Evolutionary conservation across 345 rosid genomes (phyloP).

Genomic region (Populus ilicifolia): DNA sequence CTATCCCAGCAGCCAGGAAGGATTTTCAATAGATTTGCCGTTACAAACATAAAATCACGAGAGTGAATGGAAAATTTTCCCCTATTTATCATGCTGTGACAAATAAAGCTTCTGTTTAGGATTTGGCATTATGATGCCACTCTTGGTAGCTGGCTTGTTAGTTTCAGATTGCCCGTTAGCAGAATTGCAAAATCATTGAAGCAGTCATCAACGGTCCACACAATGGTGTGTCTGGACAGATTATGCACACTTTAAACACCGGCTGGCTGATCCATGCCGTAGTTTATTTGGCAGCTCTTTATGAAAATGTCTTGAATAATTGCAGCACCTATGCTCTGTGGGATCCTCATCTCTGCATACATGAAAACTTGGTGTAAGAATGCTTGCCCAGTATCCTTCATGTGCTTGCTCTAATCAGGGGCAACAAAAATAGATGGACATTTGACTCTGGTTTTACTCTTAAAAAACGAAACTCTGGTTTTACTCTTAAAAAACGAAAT

Average conservation of each 20-base stretch:
- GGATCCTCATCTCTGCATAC: conserved; percentile 32
- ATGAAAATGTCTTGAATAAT: conserved; percentile 38
- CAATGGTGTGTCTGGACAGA: conserved; percentile 23
- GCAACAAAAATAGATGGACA: background rate
- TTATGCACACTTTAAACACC: conserved; percentile 22
- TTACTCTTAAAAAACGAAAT: background rate
- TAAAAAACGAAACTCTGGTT: background rate
- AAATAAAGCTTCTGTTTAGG: conserved; percentile 4
- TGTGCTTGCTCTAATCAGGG: too few relatives aligned
- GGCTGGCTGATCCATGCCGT: conserved; percentile 12
- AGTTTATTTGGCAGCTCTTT: conserved; percentile 33
- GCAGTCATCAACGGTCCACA: conserved; percentile 22
- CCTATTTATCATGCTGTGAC: conserved; percentile 1
- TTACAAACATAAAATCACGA: background rate
- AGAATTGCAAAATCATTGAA: conserved; percentile 16
- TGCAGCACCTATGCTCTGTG: conserved; percentile 31
- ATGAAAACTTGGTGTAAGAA: background rate
- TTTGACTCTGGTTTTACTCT: background rate
- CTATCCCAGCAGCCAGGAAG: background rate
- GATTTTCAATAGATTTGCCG: background rate
- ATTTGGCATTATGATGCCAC: background rate
- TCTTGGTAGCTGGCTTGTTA: background rate
- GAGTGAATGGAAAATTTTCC: background rate
- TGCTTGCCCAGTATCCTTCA: background rate
- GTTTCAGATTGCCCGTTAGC: background rate